Base-by-base conservation (phyloP, 2,329 filamentous ascomycete species). In the Sordariomycetes sp. region DNA sequence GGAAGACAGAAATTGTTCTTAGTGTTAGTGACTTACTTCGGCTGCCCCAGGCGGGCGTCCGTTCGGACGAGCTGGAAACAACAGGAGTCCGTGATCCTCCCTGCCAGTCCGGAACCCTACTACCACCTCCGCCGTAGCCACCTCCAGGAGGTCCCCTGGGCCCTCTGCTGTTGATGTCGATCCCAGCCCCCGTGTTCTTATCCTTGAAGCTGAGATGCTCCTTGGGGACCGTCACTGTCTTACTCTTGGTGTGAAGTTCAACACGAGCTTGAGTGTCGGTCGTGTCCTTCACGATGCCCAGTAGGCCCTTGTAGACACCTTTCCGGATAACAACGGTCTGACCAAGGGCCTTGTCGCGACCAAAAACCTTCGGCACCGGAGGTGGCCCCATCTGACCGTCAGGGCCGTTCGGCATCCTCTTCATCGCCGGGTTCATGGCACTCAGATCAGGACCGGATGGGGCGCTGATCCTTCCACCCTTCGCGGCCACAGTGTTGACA, bases 221-320 rank as follows among this genome's bases (percentile, higher is more conserved):
- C 67, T 95, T 95, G 22, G 84, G 81, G 39, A 97, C 82, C 8
- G 86, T 90, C 60, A 97, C 83, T 17, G 89, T 87, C 76, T 96
- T 97, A 72, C 85, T 89, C 75, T 95, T 96, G 6, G 91, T 91
- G 68, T 97, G 92, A 45, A 99, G 75, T 72, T 99, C 94, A 50
- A 99, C 87, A 61, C 91, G 87, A 34, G 90, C 92, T 65, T 87
- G 83, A 3, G 82, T 82, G 64, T 95, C 91, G 7, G 89, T 95
- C 1, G 92, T 87, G 67, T 97, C 92, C 68, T 96, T 96, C 64
- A 99, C 91, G 62, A 96, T 95, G 64, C 94, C 94, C 50, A 97
- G 76, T 51, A 96, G 78, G 58, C 92, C 92, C 72, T 99, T 99
- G 76, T 92, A 90, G 24, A 87, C 84, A 32, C 94, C 94, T 67